A percentile compares a stretch with the other conserved stretches of the same genome.
phyloP scores from a whole-genome alignment of 306 rosid species.

The Casuarina glauca region DNA sequence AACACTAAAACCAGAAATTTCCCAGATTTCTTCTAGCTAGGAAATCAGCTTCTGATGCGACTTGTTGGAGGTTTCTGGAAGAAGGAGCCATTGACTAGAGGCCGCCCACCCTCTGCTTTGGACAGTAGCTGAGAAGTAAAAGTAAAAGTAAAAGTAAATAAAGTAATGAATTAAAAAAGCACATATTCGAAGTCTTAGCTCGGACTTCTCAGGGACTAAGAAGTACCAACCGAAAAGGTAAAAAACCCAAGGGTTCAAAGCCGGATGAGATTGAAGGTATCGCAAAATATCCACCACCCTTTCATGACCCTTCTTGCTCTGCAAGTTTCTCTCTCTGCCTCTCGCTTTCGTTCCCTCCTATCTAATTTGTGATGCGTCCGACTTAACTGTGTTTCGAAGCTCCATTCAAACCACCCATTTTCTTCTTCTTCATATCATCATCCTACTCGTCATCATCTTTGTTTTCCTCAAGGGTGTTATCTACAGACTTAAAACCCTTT shows the following conservation, averaged over 20 bases:
- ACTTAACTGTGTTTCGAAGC: conserved; percentile 31
- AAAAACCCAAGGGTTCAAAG: neutral
- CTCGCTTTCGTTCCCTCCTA: neutral
- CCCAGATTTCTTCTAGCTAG: no score
- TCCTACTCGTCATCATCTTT: neutral
- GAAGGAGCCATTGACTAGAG: no score
- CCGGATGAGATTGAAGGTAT: no score
- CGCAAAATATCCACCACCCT: neutral
- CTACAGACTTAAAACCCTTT: neutral
- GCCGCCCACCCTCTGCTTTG: no score
- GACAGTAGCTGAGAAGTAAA: no score
- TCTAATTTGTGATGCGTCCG: conserved; percentile 18
- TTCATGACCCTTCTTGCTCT: conserved; percentile 34
- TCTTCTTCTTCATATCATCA: neutral
- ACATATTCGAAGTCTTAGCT: no score
- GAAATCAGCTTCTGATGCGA: no score
- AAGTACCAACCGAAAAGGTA: neutral
- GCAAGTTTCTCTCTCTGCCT: conserved; percentile 38
- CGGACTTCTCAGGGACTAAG: neutral
- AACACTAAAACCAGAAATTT: no score
- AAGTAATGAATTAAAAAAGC: no score
- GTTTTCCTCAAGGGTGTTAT: neutral
- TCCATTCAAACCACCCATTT: conserved; percentile 15
- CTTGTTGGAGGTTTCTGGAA: no score
- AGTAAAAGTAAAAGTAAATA: no score